Percentiles rank a stretch among this genome's conserved stretches.
Conservation (phyloP, 345 rosid genomes). For the Eutrema yunnanense region DNA sequence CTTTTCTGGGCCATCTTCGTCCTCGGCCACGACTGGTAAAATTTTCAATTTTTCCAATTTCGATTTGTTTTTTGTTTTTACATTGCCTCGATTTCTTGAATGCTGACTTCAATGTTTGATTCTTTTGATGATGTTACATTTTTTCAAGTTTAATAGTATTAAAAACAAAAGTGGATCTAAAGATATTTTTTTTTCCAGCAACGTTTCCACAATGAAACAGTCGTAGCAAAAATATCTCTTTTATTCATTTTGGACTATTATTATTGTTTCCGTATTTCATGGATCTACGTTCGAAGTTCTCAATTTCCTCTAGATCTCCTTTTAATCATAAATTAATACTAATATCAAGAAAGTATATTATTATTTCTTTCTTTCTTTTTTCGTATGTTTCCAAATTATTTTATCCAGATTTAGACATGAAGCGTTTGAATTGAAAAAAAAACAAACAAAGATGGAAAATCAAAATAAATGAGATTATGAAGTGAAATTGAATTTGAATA, state of each 20-base stretch:
- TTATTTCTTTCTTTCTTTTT: background rate
- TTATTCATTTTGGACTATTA: background rate
- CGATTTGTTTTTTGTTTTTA: background rate
- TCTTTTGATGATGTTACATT: slow-evolving; percentile 10
- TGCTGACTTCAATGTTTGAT: slow-evolving; percentile 13
- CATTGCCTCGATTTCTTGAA: slow-evolving; percentile 8
- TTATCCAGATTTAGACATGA: background rate
- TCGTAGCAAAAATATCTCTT: slow-evolving; percentile 9
- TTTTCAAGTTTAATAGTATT: background rate
- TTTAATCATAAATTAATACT: background rate
- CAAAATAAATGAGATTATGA: background rate
- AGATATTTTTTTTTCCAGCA: background rate
- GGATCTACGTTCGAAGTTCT: slow-evolving; percentile 18
- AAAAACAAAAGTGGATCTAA: slow-evolving; percentile 21
- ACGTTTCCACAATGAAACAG: background rate
- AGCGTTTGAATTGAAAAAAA: background rate
- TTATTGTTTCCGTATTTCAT: slow-evolving; percentile 21
- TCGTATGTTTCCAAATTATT: background rate
- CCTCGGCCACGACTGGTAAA: slow-evolving; percentile 90
- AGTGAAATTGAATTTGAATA: slow-evolving; percentile 7
- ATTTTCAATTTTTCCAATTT: background rate
- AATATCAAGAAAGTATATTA: background rate
- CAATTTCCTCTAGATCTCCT: slow-evolving; percentile 7
- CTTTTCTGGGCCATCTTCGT: slow-evolving; percentile 88
- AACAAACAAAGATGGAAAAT: background rate